Evolutionary conservation across 2,329 filamentous ascomycete genomes (phyloP), one percentile per base, ranked within the genome.

Genomic region (Calonectria pseudoreteaudii): DNA sequence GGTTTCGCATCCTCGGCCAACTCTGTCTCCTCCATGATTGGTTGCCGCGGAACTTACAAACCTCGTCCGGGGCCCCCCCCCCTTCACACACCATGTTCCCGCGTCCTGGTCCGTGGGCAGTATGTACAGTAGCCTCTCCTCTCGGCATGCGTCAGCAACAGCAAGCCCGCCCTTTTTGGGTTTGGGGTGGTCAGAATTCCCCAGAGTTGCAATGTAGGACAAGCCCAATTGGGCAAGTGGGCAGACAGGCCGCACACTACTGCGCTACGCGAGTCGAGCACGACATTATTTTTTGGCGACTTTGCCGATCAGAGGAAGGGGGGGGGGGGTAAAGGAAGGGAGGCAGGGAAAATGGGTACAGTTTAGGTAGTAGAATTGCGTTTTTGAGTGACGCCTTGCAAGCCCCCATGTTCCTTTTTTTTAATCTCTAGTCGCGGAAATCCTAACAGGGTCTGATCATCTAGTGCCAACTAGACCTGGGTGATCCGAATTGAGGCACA

Each of bases 251-350:
- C 4, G 7, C 11, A 7, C 31, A 4, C 34, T 36, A 18, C n/a
- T 8, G 23, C 56, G 56, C 56, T 60, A 60, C 56, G 56, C 56
- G 56, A 60, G 56, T 60, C 56, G 56, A 60, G 56, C 34, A 41
- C 34, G 20, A 34, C 23, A 30, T n/a, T 7, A 8, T 14, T 14
- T 7, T 23, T 14, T 14, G n/a, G 30, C 56, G 7, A 23, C 14
- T 5, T 13, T 60, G 56, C 23, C 56, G 56, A 60, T 60, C 34
- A 36, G 31, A 41, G 31, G 11, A n/a, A n/a, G n/a, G n/a, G n/a
- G n/a, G n/a, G n/a, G n/a, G n/a, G n/a, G n/a, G n/a, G n/a, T n/a
- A n/a, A n/a, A n/a, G n/a, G n/a, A n/a, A n/a, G n/a, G n/a, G n/a
- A n/a, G n/a, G n/a, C n/a, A n/a, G n/a, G n/a, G n/a, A n/a, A n/a